Evolutionary conservation across 345 rosid species (phyloP), one percentile per base, ranked within the genome.

Genomic region (Abelmoschus esculentus): DNA sequence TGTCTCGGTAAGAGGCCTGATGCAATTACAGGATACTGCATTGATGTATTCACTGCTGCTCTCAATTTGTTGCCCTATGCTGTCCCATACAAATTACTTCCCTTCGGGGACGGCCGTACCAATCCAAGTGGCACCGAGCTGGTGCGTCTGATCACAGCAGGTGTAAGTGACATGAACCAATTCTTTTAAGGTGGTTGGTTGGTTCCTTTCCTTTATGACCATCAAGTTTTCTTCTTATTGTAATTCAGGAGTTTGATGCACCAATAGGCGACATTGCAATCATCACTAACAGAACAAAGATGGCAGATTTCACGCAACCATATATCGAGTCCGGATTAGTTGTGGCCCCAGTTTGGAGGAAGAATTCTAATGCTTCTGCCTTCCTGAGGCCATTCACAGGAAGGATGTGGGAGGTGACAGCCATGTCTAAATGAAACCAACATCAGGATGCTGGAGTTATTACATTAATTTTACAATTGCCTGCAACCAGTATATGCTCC

Each of bases 221-320:
- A n/a, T 75, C 52, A 6, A 18, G 5, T 31, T 61, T 52, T 69
- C 61, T 56, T 54, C 28, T 54, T 54, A 28, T 63, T 11, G 56
- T 52, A 66, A 46, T 72, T 18, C 80, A 89, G 91, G 81, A 70
- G 12, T 86, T 70, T 63, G 95, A 89, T 75, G 91, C 86, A 17
- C 91, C 80, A 42, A 80, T 87, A 34, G 91, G 91, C 17, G 91
- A 86, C 72, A 82, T 84, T 46, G 81, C 95, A 46, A 89, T 89
- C 78, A 84, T 78, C 59, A 87, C 88, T 8, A 81, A 85, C 77
- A 76, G 88, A 75, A 85, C 90, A 54, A 84, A 76, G 76, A 84
- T 89, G 85, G 91, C 75, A 15, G 98, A 92, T 74, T 92, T 92
- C 75, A 88, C 96, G 2, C 82, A 84, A 83, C 93, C 97, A 8